Percentiles rank a stretch among this genome's conserved stretches.
Conservation (phyloP, 345 rosid species). For the Psidium guajava region DNA sequence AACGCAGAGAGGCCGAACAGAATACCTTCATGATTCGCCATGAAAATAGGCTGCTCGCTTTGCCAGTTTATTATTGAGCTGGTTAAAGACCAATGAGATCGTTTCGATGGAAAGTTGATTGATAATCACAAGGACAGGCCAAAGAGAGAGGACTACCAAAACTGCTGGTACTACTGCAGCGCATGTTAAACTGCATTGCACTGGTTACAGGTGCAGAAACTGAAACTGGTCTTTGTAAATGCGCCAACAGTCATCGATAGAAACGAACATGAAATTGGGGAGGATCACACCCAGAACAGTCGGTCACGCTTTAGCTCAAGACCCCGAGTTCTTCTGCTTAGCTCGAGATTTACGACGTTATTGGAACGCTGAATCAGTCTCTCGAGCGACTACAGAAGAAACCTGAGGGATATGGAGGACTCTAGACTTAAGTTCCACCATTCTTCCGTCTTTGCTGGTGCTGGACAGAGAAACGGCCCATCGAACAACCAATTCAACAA, state of each 20-base stretch:
- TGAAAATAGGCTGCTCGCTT: background rate
- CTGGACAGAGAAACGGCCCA: background rate
- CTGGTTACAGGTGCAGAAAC: background rate
- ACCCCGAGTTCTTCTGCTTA: no score
- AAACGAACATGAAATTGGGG: background rate
- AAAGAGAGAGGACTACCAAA: background rate
- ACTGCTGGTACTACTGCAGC: background rate
- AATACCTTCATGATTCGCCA: background rate
- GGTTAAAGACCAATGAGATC: background rate
- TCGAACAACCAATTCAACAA: background rate
- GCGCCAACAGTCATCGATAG: background rate
- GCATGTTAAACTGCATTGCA: background rate
- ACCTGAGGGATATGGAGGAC: background rate
- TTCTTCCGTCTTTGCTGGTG: background rate
- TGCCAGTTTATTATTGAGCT: background rate
- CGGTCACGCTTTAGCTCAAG: background rate
- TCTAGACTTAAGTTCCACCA: background rate
- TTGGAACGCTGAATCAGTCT: background rate
- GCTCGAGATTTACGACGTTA: background rate
- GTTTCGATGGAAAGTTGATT: background rate
- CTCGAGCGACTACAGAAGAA: no score
- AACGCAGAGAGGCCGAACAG: background rate
- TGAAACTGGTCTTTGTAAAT: background rate
- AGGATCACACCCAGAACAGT: background rate
- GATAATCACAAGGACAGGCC: background rate